Evolutionary conservation across 495 filamentous ascomycete genomes (phyloP), one percentile per base, ranked within the genome.

Genomic region (Penicillium antarcticum): DNA sequence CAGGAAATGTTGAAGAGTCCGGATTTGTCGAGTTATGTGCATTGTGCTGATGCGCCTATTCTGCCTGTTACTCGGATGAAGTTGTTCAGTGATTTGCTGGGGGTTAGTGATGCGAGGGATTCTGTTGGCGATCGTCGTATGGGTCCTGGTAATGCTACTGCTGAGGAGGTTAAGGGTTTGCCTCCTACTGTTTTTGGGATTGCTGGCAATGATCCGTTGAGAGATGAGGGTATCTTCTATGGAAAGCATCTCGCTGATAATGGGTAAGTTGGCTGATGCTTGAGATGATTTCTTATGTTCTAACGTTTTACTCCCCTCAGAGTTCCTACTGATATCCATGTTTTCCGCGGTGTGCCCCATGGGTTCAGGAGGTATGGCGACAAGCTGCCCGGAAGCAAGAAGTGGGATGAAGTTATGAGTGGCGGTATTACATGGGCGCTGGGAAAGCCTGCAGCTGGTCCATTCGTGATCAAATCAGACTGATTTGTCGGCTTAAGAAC

Each of bases 341-440:
- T 78, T 26, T 77, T 77, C 59, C 58, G 45, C n/a, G 75, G 73
- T 1, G 52, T 78, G 9, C 74, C 75, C 18, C 75, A 80, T 65
- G 74, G 68, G 8, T 79, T 77, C 51, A 53, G 76, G 23, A 53
- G 69, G 2, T 67, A 61, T 44, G 69, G 63, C 12, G 61, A 69
- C 9, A 58, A 57, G 24, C 35, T 78, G 40, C 54, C 66, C 3
- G 63, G 58, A 8, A 63, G 51, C 14, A 58, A 67, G 55, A 57
- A 50, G 13, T 80, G 74, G 74, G 75, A 80, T 47, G 43, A 67
- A 38, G 66, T 74, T 1, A 65, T 74, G 45, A 64, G 60, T 21
- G 43, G 67, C 1, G 75, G 72, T 0, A 77, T 78, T 48, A 26
- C 52, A 10, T 78, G 71, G 70, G 67, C 65, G 2, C 42, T 77